phyloP scores from a whole-genome alignment of 78 protist genomes.

The Polysphondylium violaceum region DNA sequence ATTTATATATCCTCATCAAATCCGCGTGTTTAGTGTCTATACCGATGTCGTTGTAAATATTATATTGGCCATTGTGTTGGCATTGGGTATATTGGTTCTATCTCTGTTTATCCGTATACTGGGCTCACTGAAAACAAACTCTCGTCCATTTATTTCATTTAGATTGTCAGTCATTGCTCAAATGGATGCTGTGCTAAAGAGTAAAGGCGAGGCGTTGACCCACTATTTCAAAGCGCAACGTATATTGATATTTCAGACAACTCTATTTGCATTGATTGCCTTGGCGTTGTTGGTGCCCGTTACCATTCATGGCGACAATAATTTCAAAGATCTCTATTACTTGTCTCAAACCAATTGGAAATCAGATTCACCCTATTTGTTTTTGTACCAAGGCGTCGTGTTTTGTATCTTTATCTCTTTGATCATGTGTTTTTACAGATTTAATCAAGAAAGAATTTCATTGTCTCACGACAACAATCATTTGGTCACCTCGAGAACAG shows the following conservation, averaged over 20 bases:
- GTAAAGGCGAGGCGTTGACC: conserved; percentile 11
- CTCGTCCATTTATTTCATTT: not conserved
- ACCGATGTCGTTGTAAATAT: too few species aligned
- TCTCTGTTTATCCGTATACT: not conserved
- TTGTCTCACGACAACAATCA: conserved; percentile 43
- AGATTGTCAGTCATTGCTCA: not conserved
- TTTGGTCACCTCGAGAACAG: conserved; percentile 60
- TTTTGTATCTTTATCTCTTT: not conserved
- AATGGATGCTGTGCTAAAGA: conserved; percentile 1
- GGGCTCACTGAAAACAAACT: too few species aligned
- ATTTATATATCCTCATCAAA: too few species aligned
- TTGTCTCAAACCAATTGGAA: conserved; percentile 68
- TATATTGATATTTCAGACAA: not conserved
- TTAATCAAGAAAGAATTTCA: conserved; percentile 53
- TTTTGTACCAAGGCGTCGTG: conserved; percentile 5
- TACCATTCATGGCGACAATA: conserved; percentile 24
- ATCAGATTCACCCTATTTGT: conserved; percentile 21
- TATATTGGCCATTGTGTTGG: too few species aligned
- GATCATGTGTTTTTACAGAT: conserved; percentile 19
- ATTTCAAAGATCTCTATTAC: not conserved
- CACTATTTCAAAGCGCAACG: conserved; percentile 31
- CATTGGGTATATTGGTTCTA: not conserved
- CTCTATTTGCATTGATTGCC: not conserved
- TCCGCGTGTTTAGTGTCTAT: too few species aligned
- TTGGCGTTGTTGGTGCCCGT: conserved; percentile 5